Base-by-base conservation (phyloP, 768 basidiomycete genomes). In the Termitomyces sp. region DNA sequence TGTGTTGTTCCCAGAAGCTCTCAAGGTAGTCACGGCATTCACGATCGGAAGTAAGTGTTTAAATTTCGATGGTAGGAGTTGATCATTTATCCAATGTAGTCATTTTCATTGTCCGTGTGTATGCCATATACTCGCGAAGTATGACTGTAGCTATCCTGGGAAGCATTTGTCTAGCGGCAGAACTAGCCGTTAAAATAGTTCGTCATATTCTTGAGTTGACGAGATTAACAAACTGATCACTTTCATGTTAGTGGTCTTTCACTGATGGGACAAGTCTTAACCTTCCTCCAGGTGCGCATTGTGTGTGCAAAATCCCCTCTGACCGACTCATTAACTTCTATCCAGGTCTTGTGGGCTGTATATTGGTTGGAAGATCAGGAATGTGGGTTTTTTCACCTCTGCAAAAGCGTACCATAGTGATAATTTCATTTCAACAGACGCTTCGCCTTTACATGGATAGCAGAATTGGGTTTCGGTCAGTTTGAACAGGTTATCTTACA, bases 401-500 rank as follows among this genome's bases (percentile, higher is more conserved):
- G 40, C 7, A 20, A 2, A 20, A 42, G 71, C 64, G 2, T 3
- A 38, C 48, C 36, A 24, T 28, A 18, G 20, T 20, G 35, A 5
- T 10, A 22, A n/a, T 13, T 24, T 33, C n/a, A 35, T 22, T 26
- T 12, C 55, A 28, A 28, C 28, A 74, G 73, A 1, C 69, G 74
- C 14, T 70, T 75, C 54, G 68, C 64, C 14, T 71, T 68, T 36
- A 73, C 71, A 6, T 75, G 73, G 73, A 68, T 74, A 24, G 70
- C 71, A 18, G 74, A 75, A 46, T 64, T 75, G 6, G 61, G 65
- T n/a, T 75, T 75, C 43, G 73, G 73, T 72, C 26, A 10, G 65
- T 36, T 36, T 20, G 2, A 3, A 22, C n/a, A 20, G 5, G n/a
- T 22, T 40, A 26, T 40, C 10, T 24, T 3, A n/a, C n/a, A 42